Base-by-base conservation (phyloP, 2,329 filamentous ascomycete genomes). In the Phialophora tarda region DNA sequence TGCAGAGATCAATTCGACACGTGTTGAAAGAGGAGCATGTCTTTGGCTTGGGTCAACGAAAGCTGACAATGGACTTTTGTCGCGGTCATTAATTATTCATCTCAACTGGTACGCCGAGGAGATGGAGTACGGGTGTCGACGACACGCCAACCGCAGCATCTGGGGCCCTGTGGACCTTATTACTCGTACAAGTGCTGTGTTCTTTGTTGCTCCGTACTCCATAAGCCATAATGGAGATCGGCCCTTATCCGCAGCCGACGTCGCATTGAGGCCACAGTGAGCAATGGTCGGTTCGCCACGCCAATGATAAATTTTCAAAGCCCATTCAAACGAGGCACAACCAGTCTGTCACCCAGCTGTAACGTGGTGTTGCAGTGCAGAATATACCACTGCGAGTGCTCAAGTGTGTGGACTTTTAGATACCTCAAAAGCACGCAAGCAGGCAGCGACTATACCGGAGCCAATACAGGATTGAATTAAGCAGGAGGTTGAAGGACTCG, bases 241-340 rank as follows among this genome's bases (percentile, higher is more conserved):
- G 48, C 10, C 11, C 21, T 51, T 28, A 6, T 26, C 24, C 11
- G 14, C 21, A 12, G 11, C 21, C 23, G 48, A 51, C 48, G 48
- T 51, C 48, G 48, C 48, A 51, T 51, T 51, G 48, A 28, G 21
- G 14, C 21, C 21, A 51, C 26, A 51, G 8, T 28, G 48, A 51
- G 48, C 23, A 26, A 51, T 11, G 2, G 14, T 51, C 21, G 3
- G 23, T 7, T 12, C 24, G 10, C 23, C 3, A 26, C 48, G 12
- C 24, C 21, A 48, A 48, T 10, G 17, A 23, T 10, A 10, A n/a
- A 21, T 48, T 48, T 48, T 21, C 38, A 41, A 38, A 41, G 14
- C 38, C 6, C 38, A 41, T 17, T 41, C 12, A 41, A 41, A 14
- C 4, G 34, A 41, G 14, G 14, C 34, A 6, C 34, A 14, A 17